Evolutionary conservation across 805 yeast genomes (phyloP), one percentile per base, ranked within the genome.

Genomic region (Zygosaccharomyces siamensis): DNA sequence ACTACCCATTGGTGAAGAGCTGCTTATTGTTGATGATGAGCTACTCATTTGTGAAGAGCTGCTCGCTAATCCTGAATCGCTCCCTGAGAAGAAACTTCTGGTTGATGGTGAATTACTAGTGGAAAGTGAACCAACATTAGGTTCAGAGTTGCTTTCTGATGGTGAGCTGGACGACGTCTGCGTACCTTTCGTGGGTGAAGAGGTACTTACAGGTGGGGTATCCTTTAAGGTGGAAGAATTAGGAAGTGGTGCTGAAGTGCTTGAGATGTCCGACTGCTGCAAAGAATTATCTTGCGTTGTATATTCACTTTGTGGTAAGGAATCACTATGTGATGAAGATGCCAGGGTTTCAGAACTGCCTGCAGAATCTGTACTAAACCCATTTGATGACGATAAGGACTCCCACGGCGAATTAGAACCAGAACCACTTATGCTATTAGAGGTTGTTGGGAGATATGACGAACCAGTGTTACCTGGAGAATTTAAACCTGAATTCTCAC

Each of bases 251-350:
- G 28, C 28, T 26, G 28, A 26, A 26, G 11, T 10, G 8, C 28
- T 7, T 26, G 28, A 26, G 28, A 8, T 26, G 28, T 10, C 28
- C 7, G 28, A 26, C 3, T 26, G 28, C 5, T 26, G 28, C 8
- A 10, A 26, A 16, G 56, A 46, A 23, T 46, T 49, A n/a, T 46
- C 49, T 5, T 57, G 50, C 20, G 62, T 55, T 12, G 60, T 56
- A 8, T 57, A 48, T 8, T 51, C 51, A 3, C 50, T 49, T 14
- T 60, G 60, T 20, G 62, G 56, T 26, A 7, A 26, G 10, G 21
- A 6, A 33, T 33, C 21, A 33, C 10, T 33, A 33, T 14, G 4
- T 8, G 21, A 14, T 14, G 21, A 33, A 7, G 37, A 14, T 23
- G 66, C 59, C 11, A 43, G 35, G 16, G 18, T 31, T 32, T 16